A percentile compares a stretch with the other conserved stretches of the same genome.
These are phyloP conservation scores for Chlorella variabilis DNA, from an alignment of 163 green algal genomes.

Conservation along the genomic window DNA sequence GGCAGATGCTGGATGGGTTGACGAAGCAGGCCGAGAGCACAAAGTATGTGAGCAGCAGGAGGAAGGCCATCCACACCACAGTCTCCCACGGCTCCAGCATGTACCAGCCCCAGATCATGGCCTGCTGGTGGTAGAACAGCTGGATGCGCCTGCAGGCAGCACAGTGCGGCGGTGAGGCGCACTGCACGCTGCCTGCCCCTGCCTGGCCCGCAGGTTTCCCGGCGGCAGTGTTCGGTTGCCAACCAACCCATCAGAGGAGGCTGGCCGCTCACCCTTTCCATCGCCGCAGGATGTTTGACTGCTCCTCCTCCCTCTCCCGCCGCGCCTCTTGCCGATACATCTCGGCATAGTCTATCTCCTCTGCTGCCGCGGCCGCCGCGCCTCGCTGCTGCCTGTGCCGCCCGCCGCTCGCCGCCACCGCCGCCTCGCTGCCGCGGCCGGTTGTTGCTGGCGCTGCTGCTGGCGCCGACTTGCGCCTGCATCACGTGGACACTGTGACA, in stretches of 20 bases:
- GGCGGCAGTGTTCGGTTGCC: neutral
- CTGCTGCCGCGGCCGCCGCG: neutral
- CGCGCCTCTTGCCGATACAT: conserved; percentile 9
- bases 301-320: conserved; percentile 8
- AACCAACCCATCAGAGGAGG: neutral
- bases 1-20: conserved; percentile 20
- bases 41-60: neutral
- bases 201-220: neutral
- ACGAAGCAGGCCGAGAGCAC: conserved; percentile 26
- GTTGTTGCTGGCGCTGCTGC: neutral
- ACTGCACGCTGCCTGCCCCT: neutral
- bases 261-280: conserved; percentile 7
- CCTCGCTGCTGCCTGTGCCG: neutral
- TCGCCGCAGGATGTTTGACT: conserved; percentile 18
- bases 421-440: conserved; percentile 3
- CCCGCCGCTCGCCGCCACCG: neutral
- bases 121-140: conserved; percentile 33
- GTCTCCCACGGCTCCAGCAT: conserved; percentile 44
- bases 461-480: conserved; percentile 27
- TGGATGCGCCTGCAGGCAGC: conserved; percentile 4
- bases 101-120: conserved; percentile 37
- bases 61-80: conserved; percentile 17
- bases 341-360: neutral
- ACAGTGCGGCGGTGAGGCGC: neutral
- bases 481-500: neutral